These are phyloP conservation scores for Neurospora sp. DNA, from an alignment of 495 filamentous ascomycete genomes.

Conservation along the genomic window DNA sequence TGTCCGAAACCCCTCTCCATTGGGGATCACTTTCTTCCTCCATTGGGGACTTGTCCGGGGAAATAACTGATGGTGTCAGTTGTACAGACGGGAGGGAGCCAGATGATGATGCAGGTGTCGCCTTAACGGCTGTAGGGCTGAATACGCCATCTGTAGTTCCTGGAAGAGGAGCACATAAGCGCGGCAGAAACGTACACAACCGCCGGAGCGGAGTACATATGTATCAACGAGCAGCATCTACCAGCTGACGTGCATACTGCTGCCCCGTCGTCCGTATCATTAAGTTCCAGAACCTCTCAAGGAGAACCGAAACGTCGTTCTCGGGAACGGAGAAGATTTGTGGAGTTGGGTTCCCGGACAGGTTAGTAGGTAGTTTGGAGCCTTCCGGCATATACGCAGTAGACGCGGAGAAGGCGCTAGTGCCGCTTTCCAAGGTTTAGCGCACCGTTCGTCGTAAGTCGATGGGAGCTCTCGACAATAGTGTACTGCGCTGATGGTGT, in stretches of 20 bases:
- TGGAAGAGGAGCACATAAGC: not conserved
- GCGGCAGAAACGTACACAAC: not conserved
- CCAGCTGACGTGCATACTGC: not conserved
- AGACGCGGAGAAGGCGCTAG: not conserved
- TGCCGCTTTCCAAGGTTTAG: not conserved
- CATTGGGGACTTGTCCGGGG: not conserved
- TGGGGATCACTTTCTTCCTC: not conserved
- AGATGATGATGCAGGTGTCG: not conserved
- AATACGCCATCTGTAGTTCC: not conserved
- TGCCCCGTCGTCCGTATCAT: not conserved
- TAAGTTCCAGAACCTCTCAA: not conserved
- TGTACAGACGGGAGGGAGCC: not conserved
- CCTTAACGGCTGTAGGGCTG: not conserved
- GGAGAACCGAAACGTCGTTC: not conserved
- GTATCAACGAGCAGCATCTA: not conserved
- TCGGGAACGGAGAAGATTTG: not conserved
- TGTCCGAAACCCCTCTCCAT: not conserved
- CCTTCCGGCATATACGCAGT: not conserved
- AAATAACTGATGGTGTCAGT: not conserved
- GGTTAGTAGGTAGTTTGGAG: not conserved
- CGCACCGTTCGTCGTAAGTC: not conserved
- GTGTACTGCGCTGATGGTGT: not conserved
- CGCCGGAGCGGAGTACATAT: not conserved
- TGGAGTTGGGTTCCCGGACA: not conserved
- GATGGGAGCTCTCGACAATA: not conserved